A percentile compares a stretch with the other conserved stretches of the same genome.
These are phyloP conservation scores for Stromatinia cepivora DNA, from an alignment of 2,329 filamentous ascomycete genomes.

Conservation along the genomic window DNA sequence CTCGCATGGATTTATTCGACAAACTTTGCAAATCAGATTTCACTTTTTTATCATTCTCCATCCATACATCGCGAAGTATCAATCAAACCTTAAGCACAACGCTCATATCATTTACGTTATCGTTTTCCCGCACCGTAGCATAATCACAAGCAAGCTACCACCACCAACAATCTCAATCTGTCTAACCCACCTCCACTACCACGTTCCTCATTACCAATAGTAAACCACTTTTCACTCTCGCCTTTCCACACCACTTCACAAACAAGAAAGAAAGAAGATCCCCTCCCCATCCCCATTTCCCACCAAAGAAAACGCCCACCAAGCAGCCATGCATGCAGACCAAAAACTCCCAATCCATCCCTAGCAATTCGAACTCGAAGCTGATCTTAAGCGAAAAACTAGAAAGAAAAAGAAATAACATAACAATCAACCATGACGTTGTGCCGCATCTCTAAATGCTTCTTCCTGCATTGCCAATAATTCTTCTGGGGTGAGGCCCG, in stretches of 20 bases:
- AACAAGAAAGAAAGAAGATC: slow-evolving; percentile 4
- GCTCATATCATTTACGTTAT: not conserved
- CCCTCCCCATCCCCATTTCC: not conserved
- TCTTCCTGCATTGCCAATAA: slow-evolving; percentile 86
- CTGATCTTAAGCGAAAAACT: slow-evolving; percentile 2
- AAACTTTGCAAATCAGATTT: not conserved
- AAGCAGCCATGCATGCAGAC: slow-evolving; percentile 21
- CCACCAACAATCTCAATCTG: not conserved
- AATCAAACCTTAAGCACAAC: not conserved
- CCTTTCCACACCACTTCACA: not conserved
- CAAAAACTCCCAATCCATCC: slow-evolving; percentile 13
- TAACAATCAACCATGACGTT: slow-evolving; percentile 36
- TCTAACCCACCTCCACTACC: not conserved
- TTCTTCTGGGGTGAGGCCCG: slow-evolving; percentile 88
- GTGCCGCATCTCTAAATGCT: slow-evolving; percentile 74
- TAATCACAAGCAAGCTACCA: not conserved
- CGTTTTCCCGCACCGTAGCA: not conserved
- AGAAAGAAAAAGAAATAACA: slow-evolving; percentile 7
- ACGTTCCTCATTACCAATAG: not conserved
- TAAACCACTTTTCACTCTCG: not conserved
- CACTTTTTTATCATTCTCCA: not conserved
- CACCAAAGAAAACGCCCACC: slow-evolving; percentile 5
- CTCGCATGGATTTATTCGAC: not conserved
- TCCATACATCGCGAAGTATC: not conserved
- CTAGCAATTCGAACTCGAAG: slow-evolving; percentile 5